Evolutionary conservation across 1,139 yeast species (phyloP).

Genomic region (Pichia sp.): DNA sequence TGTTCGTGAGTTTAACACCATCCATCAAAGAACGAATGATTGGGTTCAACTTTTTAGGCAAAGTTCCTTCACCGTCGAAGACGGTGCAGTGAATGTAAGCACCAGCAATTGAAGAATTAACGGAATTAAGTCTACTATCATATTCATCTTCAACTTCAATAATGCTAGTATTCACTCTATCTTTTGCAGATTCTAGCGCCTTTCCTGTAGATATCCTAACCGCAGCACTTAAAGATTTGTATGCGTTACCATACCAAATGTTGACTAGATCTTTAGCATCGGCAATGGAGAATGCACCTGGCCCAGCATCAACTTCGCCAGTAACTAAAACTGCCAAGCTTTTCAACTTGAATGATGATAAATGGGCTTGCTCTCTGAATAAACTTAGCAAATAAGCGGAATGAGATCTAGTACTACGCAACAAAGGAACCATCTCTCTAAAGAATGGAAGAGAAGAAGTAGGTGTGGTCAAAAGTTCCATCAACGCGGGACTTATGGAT

Average conservation of each 20-base stretch:
- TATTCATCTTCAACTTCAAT: conserved; percentile 61
- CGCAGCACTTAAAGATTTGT: conserved; percentile 60
- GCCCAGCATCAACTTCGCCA: conserved; percentile 93
- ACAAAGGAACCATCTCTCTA: conserved; percentile 81
- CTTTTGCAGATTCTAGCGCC: conserved; percentile 74
- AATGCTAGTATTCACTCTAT: conserved; percentile 61
- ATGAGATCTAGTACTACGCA: conserved; percentile 81
- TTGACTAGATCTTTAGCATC: conserved; percentile 68
- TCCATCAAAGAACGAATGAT: conserved; percentile 91
- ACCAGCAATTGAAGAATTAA: conserved; percentile 73
- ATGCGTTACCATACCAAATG: conserved; percentile 63
- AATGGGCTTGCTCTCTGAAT: conserved; percentile 70
- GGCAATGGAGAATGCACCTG: conserved; percentile 81
- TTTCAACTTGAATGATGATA: conserved; percentile 74
- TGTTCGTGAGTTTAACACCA: conserved; percentile 74
- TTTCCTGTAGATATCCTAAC: conserved; percentile 68
- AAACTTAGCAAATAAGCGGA: conserved; percentile 78
- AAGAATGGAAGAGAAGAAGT: conserved; percentile 50
- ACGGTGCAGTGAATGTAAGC: conserved; percentile 52
- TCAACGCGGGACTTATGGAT: conserved; percentile 12
- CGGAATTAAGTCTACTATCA: conserved; percentile 53
- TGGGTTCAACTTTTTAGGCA: conserved; percentile 86
- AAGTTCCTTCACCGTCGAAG: conserved; percentile 35
- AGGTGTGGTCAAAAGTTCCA: conserved; percentile 8
- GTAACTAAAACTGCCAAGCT: conserved; percentile 84